Evolutionary conservation across 2,329 filamentous ascomycete species (phyloP).

Genomic region (Pestalotiopsis sp.): DNA sequence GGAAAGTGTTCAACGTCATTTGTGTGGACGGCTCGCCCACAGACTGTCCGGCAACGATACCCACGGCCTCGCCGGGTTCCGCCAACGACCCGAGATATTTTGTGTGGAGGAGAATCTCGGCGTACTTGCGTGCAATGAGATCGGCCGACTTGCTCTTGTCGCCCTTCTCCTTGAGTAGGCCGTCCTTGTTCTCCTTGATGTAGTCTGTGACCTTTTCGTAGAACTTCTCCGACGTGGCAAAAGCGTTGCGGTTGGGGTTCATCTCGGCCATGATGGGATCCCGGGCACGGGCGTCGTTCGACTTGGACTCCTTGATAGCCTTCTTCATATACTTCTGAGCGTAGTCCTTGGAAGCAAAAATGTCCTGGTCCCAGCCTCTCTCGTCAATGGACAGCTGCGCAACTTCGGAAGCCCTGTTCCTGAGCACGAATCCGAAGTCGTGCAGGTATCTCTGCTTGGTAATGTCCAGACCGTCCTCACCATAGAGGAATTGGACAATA

Average conservation of each 20-base stretch:
- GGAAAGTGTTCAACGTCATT: constrained; percentile 99
- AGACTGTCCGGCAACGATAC: constrained; percentile 94
- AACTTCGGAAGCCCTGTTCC: constrained; percentile 82
- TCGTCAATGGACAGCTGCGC: constrained; percentile 71
- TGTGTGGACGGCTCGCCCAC: constrained; percentile 97
- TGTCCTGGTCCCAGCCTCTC: constrained; percentile 39
- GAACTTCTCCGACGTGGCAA: constrained; percentile 89
- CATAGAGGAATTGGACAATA: constrained; percentile 93
- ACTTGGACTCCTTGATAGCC: constrained; percentile 71
- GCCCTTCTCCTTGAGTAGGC: constrained; percentile 56
- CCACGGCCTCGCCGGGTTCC: constrained; percentile 94
- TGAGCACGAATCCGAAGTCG: constrained; percentile 87
- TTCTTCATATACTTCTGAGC: constrained; percentile 81
- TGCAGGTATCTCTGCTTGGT: constrained; percentile 90
- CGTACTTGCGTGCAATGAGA: constrained; percentile 62
- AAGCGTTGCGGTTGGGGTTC: constrained; percentile 76
- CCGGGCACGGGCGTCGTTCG: constrained; percentile 57
- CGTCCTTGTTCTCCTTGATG: constrained; percentile 73
- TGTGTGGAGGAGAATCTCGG: constrained; percentile 82
- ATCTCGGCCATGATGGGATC: constrained; percentile 77
- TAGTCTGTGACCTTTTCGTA: constrained; percentile 74
- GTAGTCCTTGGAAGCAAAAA: constrained; percentile 57
- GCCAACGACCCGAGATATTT: constrained; percentile 93
- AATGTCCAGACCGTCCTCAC: constrained; percentile 93
- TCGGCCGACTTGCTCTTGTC: constrained; percentile 33